A percentile compares a stretch with the other conserved stretches of the same genome.
These are phyloP conservation scores for bread wheat (Triticum aestivum) DNA, from an alignment of 176 grass and related monocot genomes.

Conservation along the genomic window DNA sequence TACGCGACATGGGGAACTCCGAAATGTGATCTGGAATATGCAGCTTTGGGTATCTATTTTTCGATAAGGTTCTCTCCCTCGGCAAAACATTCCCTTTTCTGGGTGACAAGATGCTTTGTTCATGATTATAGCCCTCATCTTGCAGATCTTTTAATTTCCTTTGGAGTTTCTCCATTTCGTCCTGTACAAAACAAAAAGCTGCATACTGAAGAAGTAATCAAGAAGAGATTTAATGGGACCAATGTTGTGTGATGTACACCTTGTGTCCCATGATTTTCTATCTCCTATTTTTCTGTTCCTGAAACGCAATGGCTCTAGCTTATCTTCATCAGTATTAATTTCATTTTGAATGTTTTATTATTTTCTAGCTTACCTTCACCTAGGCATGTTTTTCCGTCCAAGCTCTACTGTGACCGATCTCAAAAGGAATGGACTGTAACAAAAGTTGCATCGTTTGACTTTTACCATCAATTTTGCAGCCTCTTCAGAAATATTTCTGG, in stretches of 20 bases:
- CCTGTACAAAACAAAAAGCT: conserved; percentile 25
- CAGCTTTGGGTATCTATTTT: conserved; percentile 20
- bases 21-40: conserved; percentile 23
- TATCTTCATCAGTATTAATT: neutral
- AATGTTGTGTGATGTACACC: neutral
- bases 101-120: conserved; percentile 25
- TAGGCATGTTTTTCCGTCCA: neutral
- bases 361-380: neutral
- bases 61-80: conserved; percentile 13
- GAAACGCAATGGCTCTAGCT: neutral
- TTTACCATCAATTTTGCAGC: conserved; percentile 48
- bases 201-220: neutral
- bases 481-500: conserved; percentile 22
- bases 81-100: conserved; percentile 20
- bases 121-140: conserved; percentile 2
- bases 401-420: too few species aligned
- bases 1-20: conserved; percentile 7
- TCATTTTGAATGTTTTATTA: neutral
- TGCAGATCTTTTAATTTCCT: conserved; percentile 40
- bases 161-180: conserved; percentile 35
- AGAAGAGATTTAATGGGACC: neutral
- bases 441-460: neutral
- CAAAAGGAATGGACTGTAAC: neutral
- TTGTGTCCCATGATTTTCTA: neutral
- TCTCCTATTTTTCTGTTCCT: conserved; percentile 14